Conservation (phyloP, 257 asterid genomes). For the Primulina tabacum region DNA sequence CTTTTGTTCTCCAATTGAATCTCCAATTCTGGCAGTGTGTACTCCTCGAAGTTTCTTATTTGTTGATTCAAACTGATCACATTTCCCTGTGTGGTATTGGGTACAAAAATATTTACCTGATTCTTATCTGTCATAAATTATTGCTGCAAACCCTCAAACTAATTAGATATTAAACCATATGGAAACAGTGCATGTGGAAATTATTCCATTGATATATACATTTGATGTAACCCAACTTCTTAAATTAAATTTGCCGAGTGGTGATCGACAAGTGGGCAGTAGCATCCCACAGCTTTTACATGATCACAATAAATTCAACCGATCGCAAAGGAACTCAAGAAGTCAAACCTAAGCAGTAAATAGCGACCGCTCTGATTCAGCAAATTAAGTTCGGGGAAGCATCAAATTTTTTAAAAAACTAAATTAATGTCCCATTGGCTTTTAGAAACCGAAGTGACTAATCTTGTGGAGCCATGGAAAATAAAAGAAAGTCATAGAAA, state of each 20-base stretch:
- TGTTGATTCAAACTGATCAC: slow-evolving; percentile 55
- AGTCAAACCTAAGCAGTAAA: not conserved
- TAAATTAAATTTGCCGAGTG: too few species aligned
- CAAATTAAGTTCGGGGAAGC: too few species aligned
- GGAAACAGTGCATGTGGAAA: not conserved
- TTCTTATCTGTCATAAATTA: too few species aligned
- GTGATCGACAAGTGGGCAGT: not conserved
- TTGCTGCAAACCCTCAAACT: not conserved
- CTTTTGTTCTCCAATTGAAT: slow-evolving; percentile 29
- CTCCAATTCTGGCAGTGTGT: slow-evolving; percentile 55
- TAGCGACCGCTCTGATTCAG: not conserved
- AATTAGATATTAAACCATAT: too few species aligned
- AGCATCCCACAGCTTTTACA: not conserved
- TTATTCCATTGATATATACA: not conserved
- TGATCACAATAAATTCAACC: not conserved
- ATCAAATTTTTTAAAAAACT: too few species aligned
- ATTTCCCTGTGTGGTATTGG: slow-evolving; percentile 43
- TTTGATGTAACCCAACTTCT: not conserved
- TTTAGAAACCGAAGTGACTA: not conserved
- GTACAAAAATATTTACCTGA: not conserved
- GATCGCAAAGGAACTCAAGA: too few species aligned
- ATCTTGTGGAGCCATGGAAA: not conserved
- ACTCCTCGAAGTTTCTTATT: slow-evolving; percentile 51
- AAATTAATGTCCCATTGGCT: not conserved
- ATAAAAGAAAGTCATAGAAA: not conserved